These are phyloP conservation scores for Cnidoscolus chayamansa DNA, from an alignment of 441 rosid genomes.

Conservation along the genomic window DNA sequence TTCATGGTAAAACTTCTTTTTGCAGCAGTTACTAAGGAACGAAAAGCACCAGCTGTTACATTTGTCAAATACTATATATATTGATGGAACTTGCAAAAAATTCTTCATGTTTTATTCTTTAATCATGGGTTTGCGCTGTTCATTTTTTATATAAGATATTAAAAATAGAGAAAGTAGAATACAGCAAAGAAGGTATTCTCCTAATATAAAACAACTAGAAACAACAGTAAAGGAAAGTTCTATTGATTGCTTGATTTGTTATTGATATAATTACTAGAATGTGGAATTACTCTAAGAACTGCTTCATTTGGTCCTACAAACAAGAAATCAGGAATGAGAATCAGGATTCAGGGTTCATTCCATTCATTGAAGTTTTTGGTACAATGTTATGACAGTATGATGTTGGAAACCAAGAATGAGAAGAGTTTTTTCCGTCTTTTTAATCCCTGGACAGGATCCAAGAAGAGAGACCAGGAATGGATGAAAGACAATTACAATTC, in stretches of 20 bases:
- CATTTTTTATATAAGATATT: too few relatives aligned
- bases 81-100: neutral
- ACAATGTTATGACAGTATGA: too few relatives aligned
- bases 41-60: neutral
- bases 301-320: neutral
- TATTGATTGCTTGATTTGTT: neutral
- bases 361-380: neutral
- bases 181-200: neutral
- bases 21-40: neutral
- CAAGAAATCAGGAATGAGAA: neutral
- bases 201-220: neutral
- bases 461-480: neutral
- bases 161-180: neutral
- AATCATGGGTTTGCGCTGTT: neutral
- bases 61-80: neutral
- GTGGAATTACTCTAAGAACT: neutral
- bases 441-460: too few relatives aligned
- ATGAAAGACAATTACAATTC: neutral
- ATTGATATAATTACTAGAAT: neutral
- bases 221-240: too few relatives aligned
- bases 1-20: neutral
- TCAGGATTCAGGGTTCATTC: neutral
- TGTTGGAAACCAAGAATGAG: neutral
- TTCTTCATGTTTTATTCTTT: neutral
- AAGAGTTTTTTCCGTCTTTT: neutral